Percentiles rank a stretch among this genome's conserved stretches.
These are phyloP conservation scores for Priceomyces melissophilus DNA, from an alignment of 805 yeast genomes.

Conservation along the genomic window DNA sequence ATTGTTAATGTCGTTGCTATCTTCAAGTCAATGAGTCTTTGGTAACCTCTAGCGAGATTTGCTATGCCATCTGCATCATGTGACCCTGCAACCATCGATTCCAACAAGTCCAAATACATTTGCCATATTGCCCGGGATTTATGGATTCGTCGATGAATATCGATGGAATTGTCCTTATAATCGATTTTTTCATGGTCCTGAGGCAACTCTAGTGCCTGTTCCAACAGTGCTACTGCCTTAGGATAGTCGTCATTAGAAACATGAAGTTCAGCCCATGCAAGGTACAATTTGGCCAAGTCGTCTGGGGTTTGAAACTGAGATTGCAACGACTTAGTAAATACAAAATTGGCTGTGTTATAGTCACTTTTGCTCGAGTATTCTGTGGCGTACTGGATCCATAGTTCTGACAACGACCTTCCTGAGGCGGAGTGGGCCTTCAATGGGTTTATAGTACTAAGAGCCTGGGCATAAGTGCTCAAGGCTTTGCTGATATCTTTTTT, in stretches of 20 bases:
- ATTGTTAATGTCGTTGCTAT: conserved; percentile 67
- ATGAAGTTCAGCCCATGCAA: conserved; percentile 73
- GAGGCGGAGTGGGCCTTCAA: conserved; percentile 30
- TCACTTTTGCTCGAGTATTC: conserved; percentile 59
- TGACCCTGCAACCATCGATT: conserved; percentile 46
- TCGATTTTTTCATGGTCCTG: conserved; percentile 8
- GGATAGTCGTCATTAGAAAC: conserved; percentile 47
- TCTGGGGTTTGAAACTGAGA: conserved; percentile 63
- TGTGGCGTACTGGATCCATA: conserved; percentile 72
- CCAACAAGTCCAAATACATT: conserved; percentile 66
- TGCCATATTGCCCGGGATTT: conserved; percentile 69
- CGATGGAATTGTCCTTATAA: conserved; percentile 38
- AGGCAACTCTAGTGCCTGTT: conserved; percentile 23
- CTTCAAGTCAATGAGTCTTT: conserved; percentile 40
- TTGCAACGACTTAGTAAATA: conserved; percentile 61
- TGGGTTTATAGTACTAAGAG: conserved; percentile 66
- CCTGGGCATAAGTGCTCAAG: conserved; percentile 58
- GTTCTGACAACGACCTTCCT: conserved; percentile 40
- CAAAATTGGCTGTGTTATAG: conserved; percentile 53
- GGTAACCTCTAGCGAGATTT: conserved; percentile 23
- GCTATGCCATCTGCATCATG: conserved; percentile 20
- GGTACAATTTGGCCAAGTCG: conserved; percentile 68
- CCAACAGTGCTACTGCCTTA: conserved; percentile 32
- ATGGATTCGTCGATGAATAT: conserved; percentile 59
- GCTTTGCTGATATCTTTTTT: conserved; percentile 37